phyloP scores from a whole-genome alignment of 306 rosid genomes.

The Lathyrus sativus region DNA sequence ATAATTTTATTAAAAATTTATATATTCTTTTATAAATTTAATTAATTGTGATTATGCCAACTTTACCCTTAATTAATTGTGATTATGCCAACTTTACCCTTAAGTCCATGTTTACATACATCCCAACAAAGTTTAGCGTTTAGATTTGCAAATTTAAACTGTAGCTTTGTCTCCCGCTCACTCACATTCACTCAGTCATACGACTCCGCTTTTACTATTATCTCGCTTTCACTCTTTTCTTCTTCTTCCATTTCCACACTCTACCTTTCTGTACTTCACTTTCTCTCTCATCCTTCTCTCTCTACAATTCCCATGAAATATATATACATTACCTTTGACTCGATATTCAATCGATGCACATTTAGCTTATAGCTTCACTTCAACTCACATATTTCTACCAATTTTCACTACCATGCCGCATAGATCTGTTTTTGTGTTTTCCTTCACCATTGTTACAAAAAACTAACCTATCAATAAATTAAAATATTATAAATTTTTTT shows the following conservation, averaged over 20 bases:
- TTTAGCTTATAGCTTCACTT: not conserved
- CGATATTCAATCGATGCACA: not conserved
- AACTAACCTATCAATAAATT: not conserved
- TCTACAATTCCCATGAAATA: not conserved
- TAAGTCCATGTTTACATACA: not conserved
- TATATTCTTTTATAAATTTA: too few relatives aligned
- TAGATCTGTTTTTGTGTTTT: not conserved
- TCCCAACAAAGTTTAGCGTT: not conserved
- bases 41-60: too few relatives aligned
- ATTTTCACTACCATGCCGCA: not conserved
- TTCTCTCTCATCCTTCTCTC: constrained; percentile 6
- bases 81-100: too few relatives aligned
- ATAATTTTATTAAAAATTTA: too few relatives aligned
- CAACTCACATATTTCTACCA: not conserved
- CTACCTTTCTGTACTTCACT: not conserved
- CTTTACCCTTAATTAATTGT: too few relatives aligned
- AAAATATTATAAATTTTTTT: not conserved
- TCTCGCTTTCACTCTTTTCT: not conserved
- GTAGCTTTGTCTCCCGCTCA: constrained; percentile 8
- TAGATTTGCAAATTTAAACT: constrained; percentile 12
- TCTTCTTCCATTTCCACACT: not conserved
- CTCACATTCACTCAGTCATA: not conserved
- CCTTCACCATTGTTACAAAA: not conserved
- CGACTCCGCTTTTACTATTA: not conserved
- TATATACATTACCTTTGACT: not conserved